Evolutionary conservation across 345 rosid genomes (phyloP).

Genomic region (Eutrema yunnanense): DNA sequence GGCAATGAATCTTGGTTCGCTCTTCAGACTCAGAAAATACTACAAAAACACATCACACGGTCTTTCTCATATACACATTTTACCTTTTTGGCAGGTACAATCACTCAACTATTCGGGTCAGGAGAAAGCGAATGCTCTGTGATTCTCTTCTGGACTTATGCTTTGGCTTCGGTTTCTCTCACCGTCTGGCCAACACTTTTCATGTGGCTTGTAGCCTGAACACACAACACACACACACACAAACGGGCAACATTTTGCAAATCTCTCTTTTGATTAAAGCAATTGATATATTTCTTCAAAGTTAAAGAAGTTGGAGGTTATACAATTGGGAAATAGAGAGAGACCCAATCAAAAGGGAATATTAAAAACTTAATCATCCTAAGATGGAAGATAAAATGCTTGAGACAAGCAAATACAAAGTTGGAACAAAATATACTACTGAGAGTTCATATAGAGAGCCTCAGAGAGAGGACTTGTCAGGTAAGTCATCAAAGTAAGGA

Average conservation of each 20-base stretch:
- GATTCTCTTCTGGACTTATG: slow-evolving; percentile 62
- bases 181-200: slow-evolving; percentile 65
- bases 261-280: not conserved
- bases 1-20: slow-evolving; percentile 68
- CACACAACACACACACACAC: not conserved
- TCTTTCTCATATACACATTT: not conserved
- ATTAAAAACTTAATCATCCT: slow-evolving; percentile 13
- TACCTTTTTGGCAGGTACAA: slow-evolving; percentile 39
- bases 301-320: slow-evolving; percentile 10
- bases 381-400: slow-evolving; percentile 33
- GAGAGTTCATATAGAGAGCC: not conserved
- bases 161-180: slow-evolving; percentile 50
- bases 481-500: slow-evolving; percentile 73
- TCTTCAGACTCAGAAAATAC: not conserved
- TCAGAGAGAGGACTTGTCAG: slow-evolving; percentile 54
- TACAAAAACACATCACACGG: slow-evolving; percentile 32
- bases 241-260: not conserved
- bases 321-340: slow-evolving; percentile 9
- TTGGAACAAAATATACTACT: slow-evolving; percentile 2
- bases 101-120: slow-evolving; percentile 61
- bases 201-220: slow-evolving; percentile 57
- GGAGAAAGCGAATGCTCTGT: slow-evolving; percentile 71
- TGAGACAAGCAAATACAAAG: slow-evolving; percentile 45
- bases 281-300: slow-evolving; percentile 10
- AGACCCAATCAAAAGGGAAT: not conserved